Percentiles rank a stretch among this genome's conserved stretches.
phyloP scores from a whole-genome alignment of 148 eudicot genomes.

The Fagopyrum homotropicum region DNA sequence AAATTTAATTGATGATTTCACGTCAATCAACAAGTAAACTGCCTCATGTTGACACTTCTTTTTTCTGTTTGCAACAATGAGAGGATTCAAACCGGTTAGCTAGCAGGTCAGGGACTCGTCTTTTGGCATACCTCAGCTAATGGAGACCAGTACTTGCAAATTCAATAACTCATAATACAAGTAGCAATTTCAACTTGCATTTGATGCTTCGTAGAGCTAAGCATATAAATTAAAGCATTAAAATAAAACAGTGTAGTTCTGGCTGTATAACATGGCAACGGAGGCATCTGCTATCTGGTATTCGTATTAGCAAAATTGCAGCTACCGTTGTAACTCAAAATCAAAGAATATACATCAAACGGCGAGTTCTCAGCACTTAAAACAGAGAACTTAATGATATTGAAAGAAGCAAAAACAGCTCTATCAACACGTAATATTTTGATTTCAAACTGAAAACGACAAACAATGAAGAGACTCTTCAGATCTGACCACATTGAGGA shows the following conservation, averaged over 20 bases:
- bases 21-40: background rate
- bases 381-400: background rate
- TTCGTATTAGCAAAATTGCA: background rate
- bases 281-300: background rate
- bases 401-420: slow-evolving; percentile 9
- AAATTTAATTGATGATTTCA: background rate
- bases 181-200: background rate
- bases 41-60: background rate
- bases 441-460: slow-evolving; percentile 17
- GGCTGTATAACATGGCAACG: background rate
- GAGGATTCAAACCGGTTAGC: background rate
- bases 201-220: background rate
- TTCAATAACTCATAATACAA: background rate
- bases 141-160: background rate
- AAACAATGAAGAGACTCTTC: slow-evolving; percentile 5
- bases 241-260: background rate
- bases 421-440: slow-evolving; percentile 17
- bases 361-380: background rate
- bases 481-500: background rate
- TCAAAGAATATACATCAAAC: background rate
- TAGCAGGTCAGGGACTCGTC: background rate
- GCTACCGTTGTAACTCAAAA: too few species aligned
- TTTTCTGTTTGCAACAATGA: background rate
- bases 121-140: background rate
- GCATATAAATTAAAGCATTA: background rate